Percentiles rank a stretch among this genome's conserved stretches.
Evolutionary conservation across 768 basidiomycete genomes (phyloP).

Genomic region (Panus rudis): DNA sequence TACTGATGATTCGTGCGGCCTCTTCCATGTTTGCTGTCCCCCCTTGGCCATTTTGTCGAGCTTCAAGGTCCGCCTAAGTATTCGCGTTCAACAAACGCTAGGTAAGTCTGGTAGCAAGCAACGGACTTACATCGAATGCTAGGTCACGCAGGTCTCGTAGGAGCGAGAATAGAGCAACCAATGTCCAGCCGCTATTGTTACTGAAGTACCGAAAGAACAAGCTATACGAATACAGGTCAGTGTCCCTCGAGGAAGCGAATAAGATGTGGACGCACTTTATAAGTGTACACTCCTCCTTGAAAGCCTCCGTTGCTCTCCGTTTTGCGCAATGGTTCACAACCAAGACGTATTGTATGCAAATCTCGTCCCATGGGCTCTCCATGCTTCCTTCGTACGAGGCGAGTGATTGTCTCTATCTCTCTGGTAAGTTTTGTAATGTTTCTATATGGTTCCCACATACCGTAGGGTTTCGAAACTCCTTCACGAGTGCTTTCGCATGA

Average conservation of each 20-base stretch:
- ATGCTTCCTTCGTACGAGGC: slow-evolving; percentile 54
- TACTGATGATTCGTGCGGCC: slow-evolving; percentile 78
- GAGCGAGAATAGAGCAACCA: slow-evolving; percentile 77
- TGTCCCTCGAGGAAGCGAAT: neutral
- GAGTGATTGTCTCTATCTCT: slow-evolving; percentile 24
- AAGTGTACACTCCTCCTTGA: slow-evolving; percentile 71
- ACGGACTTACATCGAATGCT: slow-evolving; percentile 63
- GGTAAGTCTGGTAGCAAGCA: neutral
- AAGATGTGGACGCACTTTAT: slow-evolving; percentile 56
- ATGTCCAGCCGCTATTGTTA: slow-evolving; percentile 80
- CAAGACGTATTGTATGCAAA: slow-evolving; percentile 76
- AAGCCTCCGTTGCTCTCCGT: slow-evolving; percentile 62
- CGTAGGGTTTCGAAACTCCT: slow-evolving; percentile 58
- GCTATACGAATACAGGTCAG: slow-evolving; percentile 26
- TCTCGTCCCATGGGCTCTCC: slow-evolving; percentile 77
- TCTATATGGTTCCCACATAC: slow-evolving; percentile 20
- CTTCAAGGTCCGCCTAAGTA: slow-evolving; percentile 54
- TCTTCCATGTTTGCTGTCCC: slow-evolving; percentile 62
- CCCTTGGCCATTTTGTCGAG: slow-evolving; percentile 21
- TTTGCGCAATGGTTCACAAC: slow-evolving; percentile 66
- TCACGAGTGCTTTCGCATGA: slow-evolving; percentile 69
- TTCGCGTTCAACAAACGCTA: neutral
- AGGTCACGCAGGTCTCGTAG: slow-evolving; percentile 77
- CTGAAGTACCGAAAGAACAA: slow-evolving; percentile 73
- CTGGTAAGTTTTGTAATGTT: slow-evolving; percentile 1